Conservation (phyloP, 2,329 filamentous ascomycete species). For the Macrophomina phaseolina region DNA sequence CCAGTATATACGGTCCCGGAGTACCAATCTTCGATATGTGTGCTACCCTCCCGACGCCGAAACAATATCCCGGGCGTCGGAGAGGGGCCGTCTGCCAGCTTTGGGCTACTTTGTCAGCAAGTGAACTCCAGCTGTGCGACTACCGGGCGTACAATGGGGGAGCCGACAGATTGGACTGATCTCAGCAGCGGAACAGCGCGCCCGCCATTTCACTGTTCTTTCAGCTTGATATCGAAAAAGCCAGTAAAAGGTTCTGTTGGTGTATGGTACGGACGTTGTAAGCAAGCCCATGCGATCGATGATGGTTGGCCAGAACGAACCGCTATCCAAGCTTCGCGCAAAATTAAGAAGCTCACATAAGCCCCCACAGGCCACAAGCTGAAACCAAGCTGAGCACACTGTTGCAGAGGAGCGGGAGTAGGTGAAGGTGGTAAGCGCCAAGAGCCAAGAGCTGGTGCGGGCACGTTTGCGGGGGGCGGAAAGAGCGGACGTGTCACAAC, state of each 20-base stretch:
- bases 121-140: background rate
- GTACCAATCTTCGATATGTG: background rate
- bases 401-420: background rate
- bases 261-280: background rate
- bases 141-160: slow-evolving; percentile 5
- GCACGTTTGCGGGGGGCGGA: slow-evolving; percentile 6
- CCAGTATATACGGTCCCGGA: background rate
- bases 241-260: background rate
- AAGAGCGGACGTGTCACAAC: slow-evolving; percentile 11
- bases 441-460: slow-evolving; percentile 8
- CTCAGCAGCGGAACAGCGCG: background rate
- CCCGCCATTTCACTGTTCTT: background rate
- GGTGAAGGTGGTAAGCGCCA: background rate
- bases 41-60: background rate
- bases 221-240: background rate
- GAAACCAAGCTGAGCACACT: background rate
- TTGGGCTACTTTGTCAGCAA: slow-evolving; percentile 4
- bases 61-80: background rate
- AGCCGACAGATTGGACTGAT: background rate
- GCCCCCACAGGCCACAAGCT: background rate
- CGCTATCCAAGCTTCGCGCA: background rate
- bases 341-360: background rate
- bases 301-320: background rate
- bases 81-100: slow-evolving; percentile 13
- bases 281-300: background rate